Evolutionary conservation across 805 yeast genomes (phyloP), one percentile per base, ranked within the genome.

Genomic region (Millerozyma acaciae): DNA sequence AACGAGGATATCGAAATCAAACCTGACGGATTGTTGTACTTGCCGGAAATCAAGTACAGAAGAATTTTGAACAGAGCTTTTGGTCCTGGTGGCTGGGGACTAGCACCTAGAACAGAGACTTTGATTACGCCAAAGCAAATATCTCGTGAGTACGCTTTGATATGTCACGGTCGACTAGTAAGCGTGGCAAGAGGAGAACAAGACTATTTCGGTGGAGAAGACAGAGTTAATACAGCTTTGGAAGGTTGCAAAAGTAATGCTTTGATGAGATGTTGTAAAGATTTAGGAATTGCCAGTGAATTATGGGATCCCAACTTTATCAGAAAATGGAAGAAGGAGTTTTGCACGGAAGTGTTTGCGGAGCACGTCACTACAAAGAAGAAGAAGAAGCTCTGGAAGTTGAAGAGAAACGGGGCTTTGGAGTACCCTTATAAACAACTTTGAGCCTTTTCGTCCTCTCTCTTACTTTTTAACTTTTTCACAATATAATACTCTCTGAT

Each of bases 21-120:
- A 40, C 97, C 97, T 1, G 98, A 93, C 56, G 97, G 97, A 10
- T 65, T 93, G 32, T 58, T 93, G 6, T 93, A 86, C 50, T 65
- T 93, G 28, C 98, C 98, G 0, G 98, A 93, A 56, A 93, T 93
- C 61, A 90, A 90, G 55, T 93, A 93, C 55, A 75, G 98, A 44
- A 73, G 98, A 28, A 81, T 89, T 15, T 61, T 93, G 44, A 90
- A 90, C 60, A 70, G 71, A 23, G 94, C 97, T 0, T 90, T 93
- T 66, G 98, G 98, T 3, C 96, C 98, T 5, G 98, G 98, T 17
- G 97, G 95, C 2, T 93, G 98, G 98, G 97, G 97, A 1, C 66
- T 93, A 35, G 96, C 94, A 1, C 97, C 98, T 8, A 68, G 98
- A 35, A 79, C 95, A 0, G 90, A 84, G 43, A 83, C 95, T 1